phyloP scores from a whole-genome alignment of 1,139 yeast species.

The Debaryomyces sp. region DNA sequence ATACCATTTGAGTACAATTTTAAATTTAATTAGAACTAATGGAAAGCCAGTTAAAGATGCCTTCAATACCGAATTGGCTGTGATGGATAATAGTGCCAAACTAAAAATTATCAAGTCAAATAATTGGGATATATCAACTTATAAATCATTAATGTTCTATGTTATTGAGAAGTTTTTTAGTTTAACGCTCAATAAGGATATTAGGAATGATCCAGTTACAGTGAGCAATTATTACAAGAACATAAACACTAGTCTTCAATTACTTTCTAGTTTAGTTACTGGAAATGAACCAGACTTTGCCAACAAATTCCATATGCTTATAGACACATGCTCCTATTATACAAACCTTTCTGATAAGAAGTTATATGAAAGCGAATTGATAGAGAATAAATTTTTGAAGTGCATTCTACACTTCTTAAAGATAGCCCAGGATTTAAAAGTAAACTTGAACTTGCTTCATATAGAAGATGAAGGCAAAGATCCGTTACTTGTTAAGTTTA shows the following conservation, averaged over 20 bases:
- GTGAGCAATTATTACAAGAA: conserved; percentile 31
- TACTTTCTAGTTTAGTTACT: conserved; percentile 49
- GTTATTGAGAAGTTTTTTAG: conserved; percentile 48
- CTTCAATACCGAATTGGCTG: conserved; percentile 58
- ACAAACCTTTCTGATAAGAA: conserved; percentile 13
- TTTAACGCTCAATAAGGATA: conserved; percentile 30
- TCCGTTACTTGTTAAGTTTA: conserved; percentile 36
- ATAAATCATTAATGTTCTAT: conserved; percentile 55
- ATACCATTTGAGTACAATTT: conserved; percentile 55
- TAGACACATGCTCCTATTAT: conserved; percentile 31
- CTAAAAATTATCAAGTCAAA: conserved; percentile 36
- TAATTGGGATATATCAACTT: conserved; percentile 62
- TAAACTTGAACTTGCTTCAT: conserved; percentile 34
- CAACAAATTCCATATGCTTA: conserved; percentile 33
- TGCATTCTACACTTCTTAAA: conserved; percentile 36
- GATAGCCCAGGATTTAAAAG: conserved; percentile 32
- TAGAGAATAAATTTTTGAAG: conserved; percentile 31
- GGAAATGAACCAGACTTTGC: conserved; percentile 60
- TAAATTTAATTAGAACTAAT: conserved; percentile 53
- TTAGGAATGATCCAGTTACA: conserved; percentile 19
- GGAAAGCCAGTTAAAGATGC: conserved; percentile 43
- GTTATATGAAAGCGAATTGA: conserved; percentile 29
- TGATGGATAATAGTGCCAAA: conserved; percentile 50
- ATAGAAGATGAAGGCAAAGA: conserved; percentile 35
- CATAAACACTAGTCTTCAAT: conserved; percentile 35